Percentiles rank a stretch among this genome's conserved stretches.
These are phyloP conservation scores for Pneumocystis oryctolagi DNA, from an alignment of 1,139 yeast species.

Conservation along the genomic window DNA sequence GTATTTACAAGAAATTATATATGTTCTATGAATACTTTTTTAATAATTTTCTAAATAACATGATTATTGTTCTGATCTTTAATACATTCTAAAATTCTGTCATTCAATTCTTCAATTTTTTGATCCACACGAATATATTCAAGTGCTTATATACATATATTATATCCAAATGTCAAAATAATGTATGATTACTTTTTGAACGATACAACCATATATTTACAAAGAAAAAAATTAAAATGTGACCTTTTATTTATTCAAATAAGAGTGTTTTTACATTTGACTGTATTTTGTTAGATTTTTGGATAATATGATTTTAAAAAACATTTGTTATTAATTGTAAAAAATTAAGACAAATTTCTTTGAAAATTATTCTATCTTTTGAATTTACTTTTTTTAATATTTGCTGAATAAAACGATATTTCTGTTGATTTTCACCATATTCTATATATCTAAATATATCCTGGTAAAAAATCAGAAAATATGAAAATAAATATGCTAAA, in stretches of 20 bases:
- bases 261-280: slow-evolving; percentile 51
- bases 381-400: slow-evolving; percentile 50
- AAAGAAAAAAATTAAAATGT: slow-evolving; percentile 59
- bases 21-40: slow-evolving; percentile 58
- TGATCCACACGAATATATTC: slow-evolving; percentile 58
- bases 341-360: slow-evolving; percentile 63
- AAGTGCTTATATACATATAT: slow-evolving; percentile 34
- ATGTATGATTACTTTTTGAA: slow-evolving; percentile 38
- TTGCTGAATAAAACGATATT: slow-evolving; percentile 90
- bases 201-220: slow-evolving; percentile 97
- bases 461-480: not conserved
- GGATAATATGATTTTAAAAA: slow-evolving; percentile 94
- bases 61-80: slow-evolving; percentile 98
- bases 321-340: slow-evolving; percentile 87
- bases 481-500: not conserved
- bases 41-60: slow-evolving; percentile 90
- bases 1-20: slow-evolving; percentile 62
- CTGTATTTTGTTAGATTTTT: slow-evolving; percentile 85
- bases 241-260: slow-evolving; percentile 62
- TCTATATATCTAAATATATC: slow-evolving; percentile 85
- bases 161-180: not conserved
- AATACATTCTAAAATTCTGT: slow-evolving; percentile 60
- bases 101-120: slow-evolving; percentile 59
- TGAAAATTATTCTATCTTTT: slow-evolving; percentile 71
- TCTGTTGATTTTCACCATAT: slow-evolving; percentile 91